Evolutionary conservation across 139 green algal genomes (phyloP).

Genomic region (Raphidocelis subcapitata): DNA sequence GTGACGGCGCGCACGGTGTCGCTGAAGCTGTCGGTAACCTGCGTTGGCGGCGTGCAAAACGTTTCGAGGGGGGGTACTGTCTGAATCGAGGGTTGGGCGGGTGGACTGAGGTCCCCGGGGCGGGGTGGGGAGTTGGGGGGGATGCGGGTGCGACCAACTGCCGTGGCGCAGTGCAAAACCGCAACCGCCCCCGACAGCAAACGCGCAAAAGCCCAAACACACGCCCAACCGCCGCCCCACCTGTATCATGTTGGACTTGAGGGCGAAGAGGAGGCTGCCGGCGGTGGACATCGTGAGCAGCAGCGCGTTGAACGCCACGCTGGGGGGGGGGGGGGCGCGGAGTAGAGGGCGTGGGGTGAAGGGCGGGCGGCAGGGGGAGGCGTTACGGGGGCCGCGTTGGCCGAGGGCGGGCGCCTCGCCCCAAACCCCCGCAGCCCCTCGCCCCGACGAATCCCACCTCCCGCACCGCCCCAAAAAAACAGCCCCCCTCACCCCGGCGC

Average conservation of each 20-base stretch:
- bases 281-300: slow-evolving; percentile 53
- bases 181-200: neutral
- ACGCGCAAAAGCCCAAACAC: neutral
- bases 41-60: neutral
- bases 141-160: neutral
- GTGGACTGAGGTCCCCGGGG: too few species aligned
- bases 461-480: neutral
- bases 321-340: slow-evolving; percentile 2
- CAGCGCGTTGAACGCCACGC: slow-evolving; percentile 50
- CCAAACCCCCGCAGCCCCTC: neutral
- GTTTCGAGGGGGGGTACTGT: neutral
- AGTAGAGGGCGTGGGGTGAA: neutral
- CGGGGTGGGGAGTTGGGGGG: too few species aligned
- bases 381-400: neutral
- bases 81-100: too few species aligned
- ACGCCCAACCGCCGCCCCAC: neutral
- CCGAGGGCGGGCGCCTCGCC: too few species aligned
- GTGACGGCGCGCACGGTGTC: slow-evolving; percentile 42
- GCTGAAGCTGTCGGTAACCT: slow-evolving; percentile 24
- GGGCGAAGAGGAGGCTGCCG: slow-evolving; percentile 40
- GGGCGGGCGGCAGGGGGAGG: neutral
- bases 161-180: neutral
- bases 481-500: neutral
- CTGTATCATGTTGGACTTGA: slow-evolving; percentile 28
- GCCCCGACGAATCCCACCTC: slow-evolving; percentile 41